A percentile compares a stretch with the other conserved stretches of the same genome.
Conservation (phyloP, 139 green algal species). For the Picochlorum sp. region DNA sequence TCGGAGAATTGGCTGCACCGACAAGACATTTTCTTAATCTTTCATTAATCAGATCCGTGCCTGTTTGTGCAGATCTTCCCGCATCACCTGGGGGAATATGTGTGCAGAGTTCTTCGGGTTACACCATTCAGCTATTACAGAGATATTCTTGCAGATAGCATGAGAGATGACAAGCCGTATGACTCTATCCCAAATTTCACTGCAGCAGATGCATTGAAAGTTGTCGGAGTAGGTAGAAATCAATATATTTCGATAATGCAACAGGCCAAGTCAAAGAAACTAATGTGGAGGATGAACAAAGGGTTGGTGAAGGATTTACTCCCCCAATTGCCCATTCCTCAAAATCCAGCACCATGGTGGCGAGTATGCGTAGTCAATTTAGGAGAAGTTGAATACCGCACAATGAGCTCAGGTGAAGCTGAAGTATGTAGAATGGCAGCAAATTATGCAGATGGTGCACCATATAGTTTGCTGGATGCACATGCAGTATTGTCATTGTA, state of each 20-base stretch:
- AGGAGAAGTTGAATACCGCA: conserved; percentile 62
- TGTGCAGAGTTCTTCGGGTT: conserved; percentile 71
- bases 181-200: conserved; percentile 93
- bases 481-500: conserved; percentile 42
- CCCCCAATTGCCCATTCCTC: conserved; percentile 17
- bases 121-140: conserved; percentile 84
- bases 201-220: conserved; percentile 68
- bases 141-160: conserved; percentile 60
- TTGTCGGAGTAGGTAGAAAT: conserved; percentile 82
- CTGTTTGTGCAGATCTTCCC: conserved; percentile 46
- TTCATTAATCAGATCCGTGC: conserved; percentile 31
- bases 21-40: not conserved
- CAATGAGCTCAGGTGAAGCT: conserved; percentile 62
- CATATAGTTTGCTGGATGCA: conserved; percentile 5
- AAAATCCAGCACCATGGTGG: conserved; percentile 34
- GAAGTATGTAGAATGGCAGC: conserved; percentile 20
- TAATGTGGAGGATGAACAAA: conserved; percentile 80
- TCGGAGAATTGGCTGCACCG: conserved; percentile 7
- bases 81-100: conserved; percentile 79
- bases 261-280: conserved; percentile 64
- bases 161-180: conserved; percentile 78
- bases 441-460: conserved; percentile 4
- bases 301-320: conserved; percentile 63
- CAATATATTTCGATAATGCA: conserved; percentile 88
- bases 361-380: conserved; percentile 61